Conservation (phyloP, 2,329 filamentous ascomycete species). For the Rosellinia necatrix region DNA sequence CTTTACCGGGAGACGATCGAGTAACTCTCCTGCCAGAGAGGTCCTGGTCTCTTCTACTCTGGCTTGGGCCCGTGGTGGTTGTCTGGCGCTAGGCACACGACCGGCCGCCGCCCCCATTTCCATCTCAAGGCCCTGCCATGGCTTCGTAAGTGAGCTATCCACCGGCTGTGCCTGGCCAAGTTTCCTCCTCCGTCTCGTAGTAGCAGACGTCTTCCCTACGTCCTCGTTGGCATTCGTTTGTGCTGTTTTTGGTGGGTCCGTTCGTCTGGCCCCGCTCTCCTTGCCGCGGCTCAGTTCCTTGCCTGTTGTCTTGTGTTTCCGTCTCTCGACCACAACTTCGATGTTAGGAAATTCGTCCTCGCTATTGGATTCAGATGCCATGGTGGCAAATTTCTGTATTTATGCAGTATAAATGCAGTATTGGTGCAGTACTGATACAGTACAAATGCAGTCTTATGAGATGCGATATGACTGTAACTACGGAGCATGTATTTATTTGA, state of each 20-base stretch:
- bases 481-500: neutral
- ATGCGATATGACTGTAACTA: neutral
- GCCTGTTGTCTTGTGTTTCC: slow-evolving; percentile 26
- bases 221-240: slow-evolving; percentile 1
- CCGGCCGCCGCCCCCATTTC: slow-evolving; percentile 10
- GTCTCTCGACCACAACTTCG: slow-evolving; percentile 38
- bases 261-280: slow-evolving; percentile 1
- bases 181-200: slow-evolving; percentile 37
- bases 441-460: slow-evolving; percentile 9
- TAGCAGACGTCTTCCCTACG: slow-evolving; percentile 19
- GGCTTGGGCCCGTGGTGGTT: slow-evolving; percentile 12
- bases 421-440: neutral
- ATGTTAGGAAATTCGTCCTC: slow-evolving; percentile 51
- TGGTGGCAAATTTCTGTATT: slow-evolving; percentile 15
- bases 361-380: slow-evolving; percentile 30
- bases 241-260: slow-evolving; percentile 3
- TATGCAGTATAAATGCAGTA: slow-evolving; percentile 6
- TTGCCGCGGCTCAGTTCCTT: slow-evolving; percentile 16
- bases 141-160: slow-evolving; percentile 36
- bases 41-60: slow-evolving; percentile 15
- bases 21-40: slow-evolving; percentile 17
- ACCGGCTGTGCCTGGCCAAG: slow-evolving; percentile 35
- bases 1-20: slow-evolving; percentile 24
- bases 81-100: slow-evolving; percentile 12
- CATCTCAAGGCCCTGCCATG: slow-evolving; percentile 29